Evolutionary conservation across 2,329 filamentous ascomycete genomes (phyloP), one percentile per base, ranked within the genome.

Genomic region (Fusarium xyrophilum): DNA sequence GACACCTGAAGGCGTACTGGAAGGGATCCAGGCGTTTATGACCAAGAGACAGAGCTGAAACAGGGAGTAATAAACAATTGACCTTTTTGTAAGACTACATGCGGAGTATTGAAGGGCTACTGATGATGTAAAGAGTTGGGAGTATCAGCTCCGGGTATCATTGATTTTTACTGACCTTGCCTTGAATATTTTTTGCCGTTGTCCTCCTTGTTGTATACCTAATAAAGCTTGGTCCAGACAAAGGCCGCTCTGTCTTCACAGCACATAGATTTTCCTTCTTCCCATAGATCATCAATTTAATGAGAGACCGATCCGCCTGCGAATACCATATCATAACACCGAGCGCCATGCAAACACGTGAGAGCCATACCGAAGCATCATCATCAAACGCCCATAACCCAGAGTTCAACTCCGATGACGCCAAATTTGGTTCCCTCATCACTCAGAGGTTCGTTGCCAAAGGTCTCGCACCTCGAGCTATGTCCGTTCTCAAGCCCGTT

Each of bases 371-470:
- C 57, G 42, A 47, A 56, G 44, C 17, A 52, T 32, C 30, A 33
- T 73, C 67, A 42, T 74, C 67, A 81, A 28, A 78, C 80, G 9
- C 96, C 95, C 72, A 98, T 86, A 76, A 92, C 93, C 96, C 96
- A 99, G 14, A 98, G 80, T 81, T 99, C 96, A 3, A 97, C 92
- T 2, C 93, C 95, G 33, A 97, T 77, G 15, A 99, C 88, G 63
- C 93, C 92, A 76, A 98, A 99, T 78, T 97, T 97, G 64, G 90
- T 89, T 2, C 95, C 96, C 75, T 96, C 93, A 57, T 97, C 95
- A 74, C 95, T 97, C 53, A 99, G 82, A 13, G 92, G 90, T 81
- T 97, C 94, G 72, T 99, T 99, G 2, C 93, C 93, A 81, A 98
- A 99, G 0, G 96, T 99, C 65, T 92, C 89, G 76, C 93, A 97